Percentiles rank a stretch among this genome's conserved stretches.
These are phyloP conservation scores for Cytospora chrysosperma DNA, from an alignment of 2,329 filamentous ascomycete species.

Conservation along the genomic window DNA sequence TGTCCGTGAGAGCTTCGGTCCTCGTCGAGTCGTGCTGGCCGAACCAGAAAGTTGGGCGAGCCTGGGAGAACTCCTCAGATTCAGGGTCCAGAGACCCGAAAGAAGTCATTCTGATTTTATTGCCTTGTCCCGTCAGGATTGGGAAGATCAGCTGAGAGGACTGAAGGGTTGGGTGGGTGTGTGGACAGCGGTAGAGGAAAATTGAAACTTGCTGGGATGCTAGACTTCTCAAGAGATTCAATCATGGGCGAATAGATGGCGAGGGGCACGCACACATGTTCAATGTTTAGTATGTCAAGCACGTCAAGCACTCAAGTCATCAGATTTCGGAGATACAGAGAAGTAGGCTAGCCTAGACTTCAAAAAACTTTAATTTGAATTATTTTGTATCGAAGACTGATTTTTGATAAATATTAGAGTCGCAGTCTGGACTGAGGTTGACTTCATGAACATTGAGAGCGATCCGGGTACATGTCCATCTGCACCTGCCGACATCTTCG, in stretches of 20 bases:
- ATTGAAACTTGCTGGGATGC: not conserved
- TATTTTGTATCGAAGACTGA: not conserved
- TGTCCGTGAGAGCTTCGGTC: conserved; percentile 57
- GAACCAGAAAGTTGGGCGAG: conserved; percentile 59
- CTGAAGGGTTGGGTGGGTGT: not conserved
- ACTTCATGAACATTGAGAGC: not conserved
- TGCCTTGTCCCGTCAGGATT: not conserved
- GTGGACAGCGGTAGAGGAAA: not conserved
- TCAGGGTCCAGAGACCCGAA: conserved; percentile 29
- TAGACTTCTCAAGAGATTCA: not conserved
- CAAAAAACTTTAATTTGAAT: not conserved
- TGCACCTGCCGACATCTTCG: no score
- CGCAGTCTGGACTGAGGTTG: no score
- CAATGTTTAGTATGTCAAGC: no score
- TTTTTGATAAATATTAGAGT: no score
- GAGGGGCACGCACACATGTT: not conserved
- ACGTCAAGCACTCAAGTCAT: not conserved
- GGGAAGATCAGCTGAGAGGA: not conserved
- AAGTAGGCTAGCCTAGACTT: not conserved
- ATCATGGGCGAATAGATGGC: not conserved
- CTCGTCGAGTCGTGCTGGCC: conserved; percentile 72
- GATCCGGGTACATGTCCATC: not conserved
- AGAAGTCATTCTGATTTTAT: conserved; percentile 26
- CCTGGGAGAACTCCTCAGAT: conserved; percentile 31
- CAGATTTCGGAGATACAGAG: not conserved